A percentile compares a stretch with the other conserved stretches of the same genome.
phyloP scores from a whole-genome alignment of 2,329 filamentous ascomycete genomes.

The Alternaria sp. region DNA sequence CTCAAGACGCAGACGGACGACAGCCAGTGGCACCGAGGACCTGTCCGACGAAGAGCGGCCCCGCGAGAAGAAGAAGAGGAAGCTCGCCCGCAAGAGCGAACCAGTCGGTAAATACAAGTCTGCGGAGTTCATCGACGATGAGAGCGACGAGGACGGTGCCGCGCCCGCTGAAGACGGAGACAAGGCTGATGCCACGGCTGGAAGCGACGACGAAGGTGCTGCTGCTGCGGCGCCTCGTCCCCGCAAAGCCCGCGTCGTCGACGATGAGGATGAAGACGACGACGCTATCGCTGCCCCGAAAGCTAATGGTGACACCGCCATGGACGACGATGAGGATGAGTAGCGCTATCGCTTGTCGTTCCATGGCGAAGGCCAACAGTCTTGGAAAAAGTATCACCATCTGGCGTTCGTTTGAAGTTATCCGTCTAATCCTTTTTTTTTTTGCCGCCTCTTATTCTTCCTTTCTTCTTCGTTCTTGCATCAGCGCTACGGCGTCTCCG shows the following conservation, averaged over 20 bases:
- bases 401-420: neutral
- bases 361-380: neutral
- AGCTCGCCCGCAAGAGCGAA: conserved; percentile 61
- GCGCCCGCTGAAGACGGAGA: conserved; percentile 24
- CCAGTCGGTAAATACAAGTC: conserved; percentile 77
- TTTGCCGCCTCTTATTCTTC: neutral
- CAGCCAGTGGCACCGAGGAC: conserved; percentile 48
- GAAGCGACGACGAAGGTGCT: conserved; percentile 32
- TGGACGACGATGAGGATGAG: conserved; percentile 43
- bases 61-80: conserved; percentile 67
- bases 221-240: conserved; percentile 29
- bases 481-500: conserved; percentile 28
- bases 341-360: conserved; percentile 7
- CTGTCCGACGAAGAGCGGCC: conserved; percentile 65
- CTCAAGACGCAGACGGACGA: conserved; percentile 46
- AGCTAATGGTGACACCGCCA: conserved; percentile 29
- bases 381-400: neutral
- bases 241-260: conserved; percentile 40
- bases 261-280: conserved; percentile 44
- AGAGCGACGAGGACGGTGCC: conserved; percentile 50
- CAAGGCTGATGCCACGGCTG: conserved; percentile 8
- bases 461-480: conserved; percentile 20
- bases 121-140: conserved; percentile 80
- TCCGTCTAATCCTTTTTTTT: neutral
- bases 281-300: conserved; percentile 29